Percentiles rank a stretch among this genome's conserved stretches.
Evolutionary conservation across 1,139 yeast genomes (phyloP).

Genomic region (Hemisphaericaspora subhashii): DNA sequence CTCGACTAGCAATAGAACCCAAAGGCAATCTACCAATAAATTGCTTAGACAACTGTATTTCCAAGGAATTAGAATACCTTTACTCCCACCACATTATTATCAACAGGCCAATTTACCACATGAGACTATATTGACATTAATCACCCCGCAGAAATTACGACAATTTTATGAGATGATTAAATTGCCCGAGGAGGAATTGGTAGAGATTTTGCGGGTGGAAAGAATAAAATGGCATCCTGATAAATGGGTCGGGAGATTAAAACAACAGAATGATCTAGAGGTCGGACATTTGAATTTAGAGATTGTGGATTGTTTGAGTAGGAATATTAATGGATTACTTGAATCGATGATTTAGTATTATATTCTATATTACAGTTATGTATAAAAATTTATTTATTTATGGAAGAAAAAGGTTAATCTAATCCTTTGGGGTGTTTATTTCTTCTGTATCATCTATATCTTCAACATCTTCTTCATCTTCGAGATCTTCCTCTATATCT

Average conservation of each 20-base stretch:
- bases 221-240: conserved; percentile 74
- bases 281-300: conserved; percentile 19
- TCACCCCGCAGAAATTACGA: conserved; percentile 23
- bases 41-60: conserved; percentile 17
- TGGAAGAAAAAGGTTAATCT: too few relatives aligned
- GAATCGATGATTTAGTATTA: conserved; percentile 10
- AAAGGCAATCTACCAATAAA: conserved; percentile 6
- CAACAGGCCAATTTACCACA: conserved; percentile 9
- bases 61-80: conserved; percentile 20
- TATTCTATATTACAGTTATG: background rate
- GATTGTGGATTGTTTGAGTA: conserved; percentile 32
- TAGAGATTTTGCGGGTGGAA: conserved; percentile 45
- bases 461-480: conserved; percentile 36
- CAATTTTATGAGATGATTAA: conserved; percentile 29
- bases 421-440: conserved; percentile 27
- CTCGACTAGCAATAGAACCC: background rate
- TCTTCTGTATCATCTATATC: conserved; percentile 47
- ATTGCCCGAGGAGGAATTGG: conserved; percentile 15
- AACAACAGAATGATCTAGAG: conserved; percentile 4
- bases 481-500: conserved; percentile 45
- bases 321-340: conserved; percentile 30
- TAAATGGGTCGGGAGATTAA: conserved; percentile 36
- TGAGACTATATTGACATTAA: conserved; percentile 20
- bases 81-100: conserved; percentile 18
- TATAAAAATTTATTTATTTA: background rate